These are phyloP conservation scores for Hyphopichia buzzinii DNA, from an alignment of 1,139 yeast species.

Conservation along the genomic window DNA sequence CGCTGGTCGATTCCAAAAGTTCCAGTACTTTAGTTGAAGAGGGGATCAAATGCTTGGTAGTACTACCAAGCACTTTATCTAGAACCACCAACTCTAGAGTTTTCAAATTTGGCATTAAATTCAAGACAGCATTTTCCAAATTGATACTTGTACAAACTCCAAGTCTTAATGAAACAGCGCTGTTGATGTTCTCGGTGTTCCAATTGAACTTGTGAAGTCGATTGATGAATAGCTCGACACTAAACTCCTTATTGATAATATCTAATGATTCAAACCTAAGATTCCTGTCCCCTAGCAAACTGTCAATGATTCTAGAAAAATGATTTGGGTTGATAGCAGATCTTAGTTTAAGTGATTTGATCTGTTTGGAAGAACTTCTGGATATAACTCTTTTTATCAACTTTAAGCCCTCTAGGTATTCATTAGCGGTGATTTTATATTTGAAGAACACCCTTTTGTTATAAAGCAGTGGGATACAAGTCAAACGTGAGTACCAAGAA, in stretches of 20 bases:
- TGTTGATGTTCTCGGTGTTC: slow-evolving; percentile 21
- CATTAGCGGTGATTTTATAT: slow-evolving; percentile 22
- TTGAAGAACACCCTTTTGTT: slow-evolving; percentile 21
- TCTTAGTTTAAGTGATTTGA: slow-evolving; percentile 22
- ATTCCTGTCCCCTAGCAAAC: slow-evolving; percentile 20
- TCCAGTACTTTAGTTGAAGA: slow-evolving; percentile 3
- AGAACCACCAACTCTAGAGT: slow-evolving; percentile 20
- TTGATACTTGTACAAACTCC: slow-evolving; percentile 27
- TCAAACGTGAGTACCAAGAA: slow-evolving; percentile 30
- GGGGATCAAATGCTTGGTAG: slow-evolving; percentile 19
- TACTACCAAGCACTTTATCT: slow-evolving; percentile 13
- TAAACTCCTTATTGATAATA: slow-evolving; percentile 22
- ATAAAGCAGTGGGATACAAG: slow-evolving; percentile 27
- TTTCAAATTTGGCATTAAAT: slow-evolving; percentile 26
- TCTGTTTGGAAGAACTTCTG: slow-evolving; percentile 15
- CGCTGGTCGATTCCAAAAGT: slow-evolving; percentile 6
- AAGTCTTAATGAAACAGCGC: slow-evolving; percentile 20
- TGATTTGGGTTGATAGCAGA: slow-evolving; percentile 23
- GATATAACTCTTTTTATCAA: slow-evolving; percentile 22
- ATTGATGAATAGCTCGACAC: slow-evolving; percentile 24
- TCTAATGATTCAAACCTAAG: slow-evolving; percentile 23
- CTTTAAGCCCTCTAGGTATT: slow-evolving; percentile 28
- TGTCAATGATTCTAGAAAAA: slow-evolving; percentile 24
- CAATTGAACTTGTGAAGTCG: slow-evolving; percentile 26
- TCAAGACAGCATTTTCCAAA: slow-evolving; percentile 21